Conservation (phyloP, 345 rosid species). For the Dimocarpus longan region DNA sequence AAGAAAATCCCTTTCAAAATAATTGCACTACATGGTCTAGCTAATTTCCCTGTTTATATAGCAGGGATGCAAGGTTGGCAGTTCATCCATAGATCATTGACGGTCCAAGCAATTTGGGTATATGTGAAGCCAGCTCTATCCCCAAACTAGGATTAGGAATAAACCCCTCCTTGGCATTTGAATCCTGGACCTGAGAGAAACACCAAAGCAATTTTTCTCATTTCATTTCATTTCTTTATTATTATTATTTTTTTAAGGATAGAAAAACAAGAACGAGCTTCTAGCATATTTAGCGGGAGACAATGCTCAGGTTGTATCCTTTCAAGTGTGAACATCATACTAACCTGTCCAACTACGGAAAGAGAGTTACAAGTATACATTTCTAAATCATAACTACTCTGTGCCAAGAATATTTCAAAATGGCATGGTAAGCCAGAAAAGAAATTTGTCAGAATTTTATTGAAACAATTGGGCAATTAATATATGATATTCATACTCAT, state of each 20-base stretch:
- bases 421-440: background rate
- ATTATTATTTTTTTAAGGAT: too few species aligned
- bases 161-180: slow-evolving; percentile 38
- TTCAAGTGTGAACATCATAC: background rate
- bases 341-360: background rate
- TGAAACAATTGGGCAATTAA: background rate
- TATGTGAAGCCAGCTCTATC: slow-evolving; percentile 50
- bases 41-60: slow-evolving; percentile 63
- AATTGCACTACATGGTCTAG: background rate
- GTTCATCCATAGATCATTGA: slow-evolving; percentile 65
- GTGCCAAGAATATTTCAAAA: background rate
- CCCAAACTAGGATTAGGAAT: slow-evolving; percentile 38
- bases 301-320: background rate
- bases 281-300: background rate
- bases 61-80: slow-evolving; percentile 61
- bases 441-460: background rate
- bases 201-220: slow-evolving; percentile 2
- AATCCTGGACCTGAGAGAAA: slow-evolving; percentile 43
- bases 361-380: background rate
- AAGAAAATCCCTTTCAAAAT: background rate
- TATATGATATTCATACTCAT: background rate
- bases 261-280: background rate
- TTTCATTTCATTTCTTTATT: too few species aligned
- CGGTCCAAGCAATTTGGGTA: slow-evolving; percentile 41
- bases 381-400: background rate